Base-by-base conservation (phyloP, 805 yeast genomes). In the Ogataea thermomethanolica region DNA sequence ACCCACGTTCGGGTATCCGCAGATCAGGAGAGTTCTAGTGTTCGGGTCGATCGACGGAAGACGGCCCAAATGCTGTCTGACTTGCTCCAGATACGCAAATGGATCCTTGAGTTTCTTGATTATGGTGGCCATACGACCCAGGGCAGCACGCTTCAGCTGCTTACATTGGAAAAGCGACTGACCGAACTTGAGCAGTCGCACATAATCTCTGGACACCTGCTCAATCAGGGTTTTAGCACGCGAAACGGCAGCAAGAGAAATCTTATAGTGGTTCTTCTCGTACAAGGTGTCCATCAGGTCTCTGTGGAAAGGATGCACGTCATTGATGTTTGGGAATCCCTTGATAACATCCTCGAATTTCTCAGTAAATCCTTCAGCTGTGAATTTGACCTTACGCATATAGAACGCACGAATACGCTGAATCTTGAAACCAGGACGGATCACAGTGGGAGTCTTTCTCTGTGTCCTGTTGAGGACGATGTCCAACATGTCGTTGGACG, bases 1-100 rank as follows among this genome's bases (percentile, higher is more conserved):
- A 70, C 99, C 99, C 46, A 93, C 99, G 66, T 93, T 93, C 42
- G 99, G 99, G 69, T 93, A 93, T 48, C 99, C 99, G 71, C 99
- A 93, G 59, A 93, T 91, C 58, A 93, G 76, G 55, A 93, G 72
- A 17, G 99, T 93, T 73, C 99, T 84, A 41, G 99, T 93, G 69
- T 93, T 93, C 61, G 99, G 99, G 66, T 93, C 99, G 64, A 93
- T 93, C 52, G 91, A 78, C 45, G 99, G 99, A 56, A 93, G 74
- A 78, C 99, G 89, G 57, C 98, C 96, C 71, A 93, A 77, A 71
- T 93, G 99, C 73, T 93, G 99, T 72, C 99, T 84, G 43, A 93
- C 99, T 71, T 93, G 98, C 71, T 93, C 99, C 63, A 93, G 73
- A 70, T 93, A 93, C 35, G 79, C 76, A 45, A 93, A 73, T 14